Evolutionary conservation across 2,329 filamentous ascomycete genomes (phyloP), one percentile per base, ranked within the genome.

Genomic region (Botryotinia narcissicola): DNA sequence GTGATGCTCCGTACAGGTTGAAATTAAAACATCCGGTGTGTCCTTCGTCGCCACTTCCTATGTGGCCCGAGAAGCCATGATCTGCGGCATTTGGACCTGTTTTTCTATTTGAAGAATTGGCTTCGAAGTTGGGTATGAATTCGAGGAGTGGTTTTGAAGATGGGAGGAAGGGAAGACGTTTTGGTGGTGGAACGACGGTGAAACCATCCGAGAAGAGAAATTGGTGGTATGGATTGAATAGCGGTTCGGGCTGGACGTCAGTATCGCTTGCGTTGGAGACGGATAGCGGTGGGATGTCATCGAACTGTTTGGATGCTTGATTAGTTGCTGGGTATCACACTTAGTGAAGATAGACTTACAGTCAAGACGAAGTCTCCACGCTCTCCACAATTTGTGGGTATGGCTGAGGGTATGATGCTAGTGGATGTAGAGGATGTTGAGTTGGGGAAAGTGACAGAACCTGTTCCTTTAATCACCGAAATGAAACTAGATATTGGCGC

Each of bases 191-290:
- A 14, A 79, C 77, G 9, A 82, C 80, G 7, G 73, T 73, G 73
- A 83, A 83, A 9, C 82, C 82, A 37, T 78, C 73, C 9, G 82
- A 82, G 73, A 82, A 84, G 57, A 78, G 78, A 66, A 84, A 80
- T 32, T 80, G 77, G 61, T 81, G 78, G 72, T 81, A 81, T 22
- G 80, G 80, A 63, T 75, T 80, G 74, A 79, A 80, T n/a, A 81
- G 57, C 10, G 80, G 78, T 54, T 73, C 73, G 35, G 79, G 75
- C 32, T 76, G 59, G 40, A 76, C 69, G 18, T 69, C 73, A 40
- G 75, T 77, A 5, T 64, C 60, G 40, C 60, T 78, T 25, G 73
- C 60, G 46, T 78, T 78, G 25, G 73, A 59, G 37, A 77, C 70
- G n/a, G 74, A 73, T 66, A 79, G 71, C 6, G 77, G 76, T 25